phyloP scores from a whole-genome alignment of 148 eudicot species.

The Talinum fruticosum region DNA sequence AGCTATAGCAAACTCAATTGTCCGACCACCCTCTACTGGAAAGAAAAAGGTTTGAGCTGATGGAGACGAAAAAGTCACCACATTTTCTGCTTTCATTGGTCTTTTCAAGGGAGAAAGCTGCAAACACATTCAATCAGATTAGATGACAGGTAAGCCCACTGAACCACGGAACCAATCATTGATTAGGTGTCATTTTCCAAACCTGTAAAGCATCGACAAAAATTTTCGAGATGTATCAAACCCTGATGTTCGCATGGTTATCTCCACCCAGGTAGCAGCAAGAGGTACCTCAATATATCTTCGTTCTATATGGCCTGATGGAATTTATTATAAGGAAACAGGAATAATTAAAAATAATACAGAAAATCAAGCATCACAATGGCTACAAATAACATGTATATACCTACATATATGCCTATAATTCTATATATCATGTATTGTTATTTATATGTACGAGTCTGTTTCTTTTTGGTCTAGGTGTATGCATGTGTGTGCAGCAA shows the following conservation, averaged over 20 bases:
- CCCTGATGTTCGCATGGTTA: constrained; percentile 86
- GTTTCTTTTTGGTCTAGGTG: not conserved
- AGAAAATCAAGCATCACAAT: not conserved
- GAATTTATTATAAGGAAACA: not conserved
- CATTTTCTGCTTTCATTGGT: constrained; percentile 88
- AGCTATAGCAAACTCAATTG: constrained; percentile 86
- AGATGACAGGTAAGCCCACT: constrained; percentile 8
- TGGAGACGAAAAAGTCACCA: constrained; percentile 70
- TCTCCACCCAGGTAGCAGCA: constrained; percentile 98
- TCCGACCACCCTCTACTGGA: constrained; percentile 84
- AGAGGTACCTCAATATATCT: constrained; percentile 81
- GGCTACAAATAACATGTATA: no score
- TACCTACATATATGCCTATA: no score
- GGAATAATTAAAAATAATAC: not conserved
- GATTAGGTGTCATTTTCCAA: constrained; percentile 22
- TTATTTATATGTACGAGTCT: not conserved
- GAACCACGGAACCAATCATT: constrained; percentile 8
- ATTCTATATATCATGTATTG: no score
- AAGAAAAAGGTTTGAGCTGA: constrained; percentile 84
- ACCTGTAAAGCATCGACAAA: constrained; percentile 90
- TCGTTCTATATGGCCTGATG: constrained; percentile 84
- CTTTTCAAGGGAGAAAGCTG: constrained; percentile 93
- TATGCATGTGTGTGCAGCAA: not conserved
- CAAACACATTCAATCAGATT: constrained; percentile 20
- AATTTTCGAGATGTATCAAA: constrained; percentile 82